A percentile compares a stretch with the other conserved stretches of the same genome.
phyloP scores from a whole-genome alignment of 1,284 basidiomycete genomes.

The Heterobasidion occidentale region DNA sequence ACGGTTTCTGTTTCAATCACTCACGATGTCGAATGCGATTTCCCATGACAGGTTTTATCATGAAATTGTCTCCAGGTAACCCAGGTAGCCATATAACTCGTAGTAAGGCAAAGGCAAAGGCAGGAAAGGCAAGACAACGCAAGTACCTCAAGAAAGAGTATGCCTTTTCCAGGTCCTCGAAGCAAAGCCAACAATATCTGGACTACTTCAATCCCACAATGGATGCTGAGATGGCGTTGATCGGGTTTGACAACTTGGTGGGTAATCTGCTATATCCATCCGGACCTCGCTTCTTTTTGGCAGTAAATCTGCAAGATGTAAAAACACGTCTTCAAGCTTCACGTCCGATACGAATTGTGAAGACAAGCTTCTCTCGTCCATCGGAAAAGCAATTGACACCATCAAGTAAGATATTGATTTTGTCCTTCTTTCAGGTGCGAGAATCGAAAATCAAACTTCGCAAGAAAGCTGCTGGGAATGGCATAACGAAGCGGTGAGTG shows the following conservation, averaged over 20 bases:
- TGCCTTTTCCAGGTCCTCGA: conserved; percentile 42
- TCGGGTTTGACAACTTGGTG: conserved; percentile 53
- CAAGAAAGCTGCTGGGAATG: not conserved
- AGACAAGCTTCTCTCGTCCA: not conserved
- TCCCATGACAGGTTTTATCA: conserved; percentile 48
- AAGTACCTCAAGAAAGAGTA: conserved; percentile 53
- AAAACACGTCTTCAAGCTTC: not conserved
- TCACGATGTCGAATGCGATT: not conserved
- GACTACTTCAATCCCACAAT: conserved; percentile 63
- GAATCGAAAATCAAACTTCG: not conserved
- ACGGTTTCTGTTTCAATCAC: not conserved
- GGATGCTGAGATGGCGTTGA: conserved; percentile 47
- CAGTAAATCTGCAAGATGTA: not conserved
- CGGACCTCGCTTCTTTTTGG: not conserved
- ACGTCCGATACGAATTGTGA: not conserved
- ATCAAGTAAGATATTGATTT: not conserved
- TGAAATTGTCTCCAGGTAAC: conserved; percentile 13
- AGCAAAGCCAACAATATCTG: conserved; percentile 37
- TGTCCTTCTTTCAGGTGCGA: not conserved
- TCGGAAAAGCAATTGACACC: not conserved
- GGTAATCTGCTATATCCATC: conserved; percentile 14
- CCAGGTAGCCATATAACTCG: not conserved
- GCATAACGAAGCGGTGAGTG: not conserved
- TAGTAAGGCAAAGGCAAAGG: conserved; percentile 16
- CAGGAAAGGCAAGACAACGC: conserved; percentile 35